These are phyloP conservation scores for Beta macrorhiza DNA, from an alignment of 179 eudicot species.

Conservation along the genomic window DNA sequence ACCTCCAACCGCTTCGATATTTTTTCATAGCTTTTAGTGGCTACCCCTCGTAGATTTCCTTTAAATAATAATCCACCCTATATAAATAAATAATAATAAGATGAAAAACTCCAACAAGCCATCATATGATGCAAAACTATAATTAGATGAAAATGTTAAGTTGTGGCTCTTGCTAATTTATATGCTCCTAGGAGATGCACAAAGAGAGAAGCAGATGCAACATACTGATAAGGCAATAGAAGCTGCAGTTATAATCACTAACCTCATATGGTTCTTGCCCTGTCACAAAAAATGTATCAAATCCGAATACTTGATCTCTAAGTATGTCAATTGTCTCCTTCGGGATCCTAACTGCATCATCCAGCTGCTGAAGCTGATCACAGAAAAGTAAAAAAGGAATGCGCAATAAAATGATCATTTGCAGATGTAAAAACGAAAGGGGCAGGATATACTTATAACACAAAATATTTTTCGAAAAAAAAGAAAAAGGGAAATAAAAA, in stretches of 20 bases:
- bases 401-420: background rate
- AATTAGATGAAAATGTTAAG: background rate
- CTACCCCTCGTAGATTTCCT: slow-evolving; percentile 85
- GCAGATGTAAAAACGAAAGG: background rate
- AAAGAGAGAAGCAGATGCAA: background rate
- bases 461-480: too few relatives aligned
- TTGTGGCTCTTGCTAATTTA: background rate
- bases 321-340: slow-evolving; percentile 85
- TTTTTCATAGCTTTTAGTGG: slow-evolving; percentile 82
- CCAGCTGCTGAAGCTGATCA: slow-evolving; percentile 65
- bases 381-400: slow-evolving; percentile 10
- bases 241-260: slow-evolving; percentile 23
- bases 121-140: background rate
- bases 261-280: slow-evolving; percentile 98
- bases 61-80: slow-evolving; percentile 92
- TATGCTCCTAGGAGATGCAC: background rate
- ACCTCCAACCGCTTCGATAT: slow-evolving; percentile 80
- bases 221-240: slow-evolving; percentile 2
- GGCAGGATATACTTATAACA: background rate
- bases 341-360: slow-evolving; percentile 67
- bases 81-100: background rate
- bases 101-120: background rate
- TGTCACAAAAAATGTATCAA: slow-evolving; percentile 91
- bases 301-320: slow-evolving; percentile 88
- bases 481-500: background rate